Percentiles rank a stretch among this genome's conserved stretches.
Conservation (phyloP, 2,329 filamentous ascomycete genomes). For the Aspergillus aculeatinus region DNA sequence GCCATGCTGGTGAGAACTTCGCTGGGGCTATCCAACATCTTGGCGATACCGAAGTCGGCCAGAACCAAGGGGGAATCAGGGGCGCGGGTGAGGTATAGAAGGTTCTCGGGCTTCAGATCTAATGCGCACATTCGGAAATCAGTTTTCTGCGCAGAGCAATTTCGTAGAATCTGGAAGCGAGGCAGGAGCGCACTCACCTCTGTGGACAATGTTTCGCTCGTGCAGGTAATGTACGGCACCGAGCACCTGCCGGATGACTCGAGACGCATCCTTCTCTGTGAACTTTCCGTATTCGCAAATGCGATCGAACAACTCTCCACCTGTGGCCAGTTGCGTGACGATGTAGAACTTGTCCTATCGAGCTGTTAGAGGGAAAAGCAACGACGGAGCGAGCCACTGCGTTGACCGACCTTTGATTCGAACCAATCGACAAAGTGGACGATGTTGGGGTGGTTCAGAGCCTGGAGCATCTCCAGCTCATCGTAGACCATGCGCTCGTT, state of each 20-base stretch:
- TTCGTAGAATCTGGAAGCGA: background rate
- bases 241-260: constrained; percentile 92
- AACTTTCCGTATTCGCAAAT: constrained; percentile 98
- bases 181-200: constrained; percentile 59
- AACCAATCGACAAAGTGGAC: constrained; percentile 99
- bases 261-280: constrained; percentile 95
- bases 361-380: constrained; percentile 10
- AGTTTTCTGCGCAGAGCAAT: background rate
- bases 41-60: constrained; percentile 97
- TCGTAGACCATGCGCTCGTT: constrained; percentile 99
- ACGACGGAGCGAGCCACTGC: background rate
- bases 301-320: constrained; percentile 94
- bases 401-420: constrained; percentile 75
- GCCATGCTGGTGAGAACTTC: constrained; percentile 98
- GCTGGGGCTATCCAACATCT: constrained; percentile 88
- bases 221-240: constrained; percentile 94
- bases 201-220: constrained; percentile 89
- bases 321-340: constrained; percentile 91
- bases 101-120: constrained; percentile 98
- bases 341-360: constrained; percentile 97
- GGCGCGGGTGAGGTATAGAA: constrained; percentile 83
- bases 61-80: constrained; percentile 81
- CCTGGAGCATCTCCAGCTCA: constrained; percentile 89
- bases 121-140: background rate
- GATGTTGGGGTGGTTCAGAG: constrained; percentile 89